phyloP scores from a whole-genome alignment of 805 yeast genomes.

The Ogataea zsoltii region DNA sequence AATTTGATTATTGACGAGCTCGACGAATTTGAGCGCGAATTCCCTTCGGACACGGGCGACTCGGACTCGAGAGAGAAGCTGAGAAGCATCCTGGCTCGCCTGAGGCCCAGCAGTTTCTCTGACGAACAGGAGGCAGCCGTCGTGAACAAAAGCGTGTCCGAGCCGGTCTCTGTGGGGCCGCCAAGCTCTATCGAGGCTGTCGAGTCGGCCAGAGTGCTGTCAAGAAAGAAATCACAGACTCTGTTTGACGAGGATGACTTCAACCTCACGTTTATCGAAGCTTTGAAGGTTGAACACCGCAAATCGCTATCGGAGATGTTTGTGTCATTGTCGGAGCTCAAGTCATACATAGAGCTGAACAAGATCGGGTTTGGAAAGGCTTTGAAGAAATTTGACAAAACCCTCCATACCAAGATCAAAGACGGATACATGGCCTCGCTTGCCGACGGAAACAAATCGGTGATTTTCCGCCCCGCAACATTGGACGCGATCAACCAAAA shows the following conservation, averaged over 20 bases:
- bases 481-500: slow-evolving; percentile 48
- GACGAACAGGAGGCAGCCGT: slow-evolving; percentile 5
- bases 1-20: slow-evolving; percentile 62
- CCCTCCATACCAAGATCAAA: slow-evolving; percentile 61
- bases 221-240: slow-evolving; percentile 32
- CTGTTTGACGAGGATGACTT: slow-evolving; percentile 40
- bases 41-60: slow-evolving; percentile 23
- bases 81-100: slow-evolving; percentile 14
- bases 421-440: slow-evolving; percentile 55
- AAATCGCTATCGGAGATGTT: slow-evolving; percentile 65
- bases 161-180: slow-evolving; percentile 13
- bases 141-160: neutral
- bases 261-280: slow-evolving; percentile 43
- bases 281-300: slow-evolving; percentile 62
- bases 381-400: slow-evolving; percentile 88
- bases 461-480: slow-evolving; percentile 56
- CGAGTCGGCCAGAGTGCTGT: slow-evolving; percentile 19
- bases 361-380: slow-evolving; percentile 88
- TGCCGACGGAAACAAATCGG: slow-evolving; percentile 40
- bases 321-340: slow-evolving; percentile 77
- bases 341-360: slow-evolving; percentile 81
- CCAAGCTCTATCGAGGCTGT: slow-evolving; percentile 4
- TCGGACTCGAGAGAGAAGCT: slow-evolving; percentile 17
- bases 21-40: slow-evolving; percentile 54
- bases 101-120: slow-evolving; percentile 13